Conservation (phyloP, 805 yeast genomes). For the Candida koratica region DNA sequence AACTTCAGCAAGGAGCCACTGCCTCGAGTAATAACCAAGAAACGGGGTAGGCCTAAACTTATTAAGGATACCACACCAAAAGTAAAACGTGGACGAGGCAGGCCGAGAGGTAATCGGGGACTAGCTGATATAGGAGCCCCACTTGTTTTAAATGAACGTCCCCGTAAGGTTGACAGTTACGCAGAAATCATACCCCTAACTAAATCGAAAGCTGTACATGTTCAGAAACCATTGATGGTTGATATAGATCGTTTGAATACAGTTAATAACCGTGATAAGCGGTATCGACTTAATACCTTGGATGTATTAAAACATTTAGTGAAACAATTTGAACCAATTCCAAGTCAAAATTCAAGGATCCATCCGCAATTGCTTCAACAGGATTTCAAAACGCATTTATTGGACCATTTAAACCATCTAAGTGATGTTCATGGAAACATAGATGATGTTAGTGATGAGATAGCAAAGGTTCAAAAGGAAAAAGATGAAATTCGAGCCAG, state of each 20-base stretch:
- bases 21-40: no score
- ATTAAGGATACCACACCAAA: not conserved
- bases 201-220: not conserved
- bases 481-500: conserved; percentile 30
- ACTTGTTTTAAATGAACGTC: not conserved
- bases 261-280: conserved; percentile 20
- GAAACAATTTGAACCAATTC: conserved; percentile 24
- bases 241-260: conserved; percentile 27
- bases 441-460: conserved; percentile 27
- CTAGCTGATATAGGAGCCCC: conserved; percentile 1
- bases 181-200: conserved; percentile 6
- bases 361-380: conserved; percentile 25
- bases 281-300: conserved; percentile 29
- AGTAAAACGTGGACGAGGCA: conserved; percentile 10
- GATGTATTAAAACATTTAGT: conserved; percentile 37
- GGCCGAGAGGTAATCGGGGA: conserved; percentile 13
- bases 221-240: conserved; percentile 23
- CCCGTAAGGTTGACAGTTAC: not conserved
- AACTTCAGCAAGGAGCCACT: not conserved
- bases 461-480: conserved; percentile 25
- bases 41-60: conserved; percentile 6
- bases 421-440: conserved; percentile 34
- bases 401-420: conserved; percentile 27
- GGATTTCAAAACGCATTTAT: conserved; percentile 29
- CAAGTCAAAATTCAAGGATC: conserved; percentile 13